Conservation (phyloP, 1,284 basidiomycete genomes). For the Irpex sp. region DNA sequence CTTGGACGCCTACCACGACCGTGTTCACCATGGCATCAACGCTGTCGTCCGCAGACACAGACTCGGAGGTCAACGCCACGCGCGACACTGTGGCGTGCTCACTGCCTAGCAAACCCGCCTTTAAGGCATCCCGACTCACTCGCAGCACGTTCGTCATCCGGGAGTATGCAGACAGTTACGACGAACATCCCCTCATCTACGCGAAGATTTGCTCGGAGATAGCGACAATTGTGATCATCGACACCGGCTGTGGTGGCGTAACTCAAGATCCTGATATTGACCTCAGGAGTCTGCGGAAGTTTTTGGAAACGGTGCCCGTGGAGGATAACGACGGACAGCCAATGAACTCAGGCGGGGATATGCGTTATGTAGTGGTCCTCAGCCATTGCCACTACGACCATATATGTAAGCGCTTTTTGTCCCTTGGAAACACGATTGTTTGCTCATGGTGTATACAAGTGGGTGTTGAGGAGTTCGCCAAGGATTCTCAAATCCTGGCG, state of each 20-base stretch:
- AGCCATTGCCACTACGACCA: conserved; percentile 59
- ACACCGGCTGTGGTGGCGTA: conserved; percentile 51
- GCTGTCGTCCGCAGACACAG: neutral
- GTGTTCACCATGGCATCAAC: neutral
- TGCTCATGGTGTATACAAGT: conserved; percentile 27
- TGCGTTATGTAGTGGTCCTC: conserved; percentile 44
- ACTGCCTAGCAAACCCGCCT: conserved; percentile 25
- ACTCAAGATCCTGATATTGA: conserved; percentile 35
- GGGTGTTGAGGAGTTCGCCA: conserved; percentile 45
- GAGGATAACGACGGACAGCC: conserved; percentile 38
- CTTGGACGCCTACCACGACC: neutral
- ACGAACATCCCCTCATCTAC: conserved; percentile 53
- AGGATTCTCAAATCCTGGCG: conserved; percentile 42
- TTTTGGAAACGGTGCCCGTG: conserved; percentile 44
- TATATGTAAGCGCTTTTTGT: conserved; percentile 38
- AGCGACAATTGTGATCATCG: conserved; percentile 43
- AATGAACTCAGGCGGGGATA: conserved; percentile 37
- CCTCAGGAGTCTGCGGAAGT: conserved; percentile 42
- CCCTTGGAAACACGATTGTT: neutral
- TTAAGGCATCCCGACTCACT: conserved; percentile 42
- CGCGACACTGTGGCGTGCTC: neutral
- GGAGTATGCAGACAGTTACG: conserved; percentile 48
- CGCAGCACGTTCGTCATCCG: conserved; percentile 45
- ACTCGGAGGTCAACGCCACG: neutral
- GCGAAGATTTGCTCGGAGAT: conserved; percentile 38